A percentile compares a stretch with the other conserved stretches of the same genome.
phyloP scores from a whole-genome alignment of 2,329 filamentous ascomycete species.

The Diaporthe amygdali region DNA sequence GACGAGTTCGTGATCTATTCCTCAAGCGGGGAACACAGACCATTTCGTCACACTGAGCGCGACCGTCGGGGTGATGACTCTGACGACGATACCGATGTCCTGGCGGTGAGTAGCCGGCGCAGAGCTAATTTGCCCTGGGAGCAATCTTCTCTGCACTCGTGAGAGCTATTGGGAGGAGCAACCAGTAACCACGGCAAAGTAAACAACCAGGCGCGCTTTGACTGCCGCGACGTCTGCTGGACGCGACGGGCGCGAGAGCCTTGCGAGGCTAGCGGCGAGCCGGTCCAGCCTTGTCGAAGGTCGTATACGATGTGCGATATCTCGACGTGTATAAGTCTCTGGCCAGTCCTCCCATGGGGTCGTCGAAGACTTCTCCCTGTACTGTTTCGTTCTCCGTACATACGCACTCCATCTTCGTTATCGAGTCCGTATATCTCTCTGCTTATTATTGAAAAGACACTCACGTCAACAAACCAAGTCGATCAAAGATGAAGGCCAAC shows the following conservation, averaged over 20 bases:
- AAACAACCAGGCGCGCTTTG: neutral
- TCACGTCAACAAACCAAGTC: neutral
- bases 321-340: neutral
- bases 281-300: neutral
- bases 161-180: neutral
- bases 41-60: neutral
- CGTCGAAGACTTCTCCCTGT: neutral
- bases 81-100: neutral
- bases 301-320: neutral
- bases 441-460: neutral
- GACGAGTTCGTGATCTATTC: neutral
- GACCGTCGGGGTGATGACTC: neutral
- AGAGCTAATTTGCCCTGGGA: neutral
- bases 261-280: neutral
- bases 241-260: neutral
- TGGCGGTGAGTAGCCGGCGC: neutral
- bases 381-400: neutral
- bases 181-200: neutral
- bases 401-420: neutral
- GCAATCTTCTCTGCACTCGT: neutral
- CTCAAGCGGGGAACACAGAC: neutral
- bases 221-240: neutral
- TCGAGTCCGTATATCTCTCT: neutral
- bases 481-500: neutral
- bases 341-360: neutral